phyloP scores from a whole-genome alignment of 805 yeast genomes.

The Saturnispora silvae region DNA sequence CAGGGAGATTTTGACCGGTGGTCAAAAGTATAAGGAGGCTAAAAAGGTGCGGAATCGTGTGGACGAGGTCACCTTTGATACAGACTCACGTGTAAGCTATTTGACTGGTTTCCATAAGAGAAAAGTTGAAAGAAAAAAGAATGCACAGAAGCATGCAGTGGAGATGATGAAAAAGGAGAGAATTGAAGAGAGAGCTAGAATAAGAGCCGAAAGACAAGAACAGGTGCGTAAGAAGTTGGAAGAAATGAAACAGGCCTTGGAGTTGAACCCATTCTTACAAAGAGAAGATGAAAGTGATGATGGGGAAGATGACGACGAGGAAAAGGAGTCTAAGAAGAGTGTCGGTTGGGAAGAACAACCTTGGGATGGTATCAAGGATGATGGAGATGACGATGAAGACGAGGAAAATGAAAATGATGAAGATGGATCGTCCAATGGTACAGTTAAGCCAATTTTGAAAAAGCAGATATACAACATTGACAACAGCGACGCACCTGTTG shows the following conservation, averaged over 20 bases:
- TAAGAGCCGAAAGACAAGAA: conserved; percentile 60
- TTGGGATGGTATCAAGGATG: conserved; percentile 32
- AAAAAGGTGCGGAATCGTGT: conserved; percentile 58
- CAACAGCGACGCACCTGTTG: conserved; percentile 30
- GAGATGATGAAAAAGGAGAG: conserved; percentile 67
- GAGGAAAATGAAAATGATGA: conserved; percentile 10
- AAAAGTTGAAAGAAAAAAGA: conserved; percentile 77
- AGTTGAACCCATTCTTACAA: conserved; percentile 12
- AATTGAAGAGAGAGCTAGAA: conserved; percentile 63
- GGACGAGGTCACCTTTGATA: conserved; percentile 78
- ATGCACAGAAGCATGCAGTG: conserved; percentile 64
- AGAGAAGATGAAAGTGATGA: conserved; percentile 20
- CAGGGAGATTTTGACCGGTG: conserved; percentile 82
- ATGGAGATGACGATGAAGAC: conserved; percentile 16
- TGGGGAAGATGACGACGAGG: conserved; percentile 25
- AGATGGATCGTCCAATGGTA: too few relatives aligned
- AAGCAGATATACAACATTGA: conserved; percentile 32
- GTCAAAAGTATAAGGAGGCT: conserved; percentile 65
- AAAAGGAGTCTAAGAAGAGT: conserved; percentile 4
- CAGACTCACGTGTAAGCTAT: conserved; percentile 67
- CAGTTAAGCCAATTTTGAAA: conserved; percentile 34
- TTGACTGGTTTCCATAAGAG: conserved; percentile 94
- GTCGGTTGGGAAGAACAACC: conserved; percentile 19
- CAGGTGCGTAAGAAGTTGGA: conserved; percentile 55
- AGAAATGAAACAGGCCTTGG: conserved; percentile 33